phyloP scores from a whole-genome alignment of 257 asterid species.

The Solanum virginianum region DNA sequence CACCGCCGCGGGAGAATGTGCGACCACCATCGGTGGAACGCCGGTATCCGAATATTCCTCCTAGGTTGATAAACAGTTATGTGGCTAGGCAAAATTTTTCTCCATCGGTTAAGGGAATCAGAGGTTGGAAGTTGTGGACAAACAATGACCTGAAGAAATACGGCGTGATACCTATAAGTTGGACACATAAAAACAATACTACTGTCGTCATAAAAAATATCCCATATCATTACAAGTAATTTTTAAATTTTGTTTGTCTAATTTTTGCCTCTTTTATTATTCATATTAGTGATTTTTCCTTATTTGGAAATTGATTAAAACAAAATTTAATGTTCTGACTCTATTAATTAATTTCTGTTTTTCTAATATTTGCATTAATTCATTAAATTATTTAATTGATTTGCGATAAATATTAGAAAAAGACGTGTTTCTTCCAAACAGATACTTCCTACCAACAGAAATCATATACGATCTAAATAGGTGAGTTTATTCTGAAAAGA shows the following conservation, averaged over 20 bases:
- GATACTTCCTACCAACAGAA: too few relatives aligned
- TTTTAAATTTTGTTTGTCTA: not conserved
- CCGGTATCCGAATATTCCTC: not conserved
- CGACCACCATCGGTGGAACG: not conserved
- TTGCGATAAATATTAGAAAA: too few relatives aligned
- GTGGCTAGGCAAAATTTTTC: not conserved
- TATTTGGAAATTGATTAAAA: too few relatives aligned
- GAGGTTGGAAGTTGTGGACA: not conserved
- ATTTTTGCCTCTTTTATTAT: not conserved
- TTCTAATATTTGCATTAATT: too few relatives aligned
- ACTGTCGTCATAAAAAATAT: conserved; percentile 60
- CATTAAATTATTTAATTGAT: too few relatives aligned
- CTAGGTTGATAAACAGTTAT: not conserved
- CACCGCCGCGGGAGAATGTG: not conserved
- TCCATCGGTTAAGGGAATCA: not conserved
- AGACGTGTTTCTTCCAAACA: too few relatives aligned
- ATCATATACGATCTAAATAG: too few relatives aligned
- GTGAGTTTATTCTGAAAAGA: too few relatives aligned
- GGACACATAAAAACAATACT: conserved; percentile 9
- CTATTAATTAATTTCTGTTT: not conserved
- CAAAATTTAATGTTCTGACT: not conserved
- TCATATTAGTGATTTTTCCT: not conserved
- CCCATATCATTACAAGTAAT: conserved; percentile 40
- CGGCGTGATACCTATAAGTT: conserved; percentile 13
- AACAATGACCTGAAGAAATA: not conserved